Percentiles rank a stretch among this genome's conserved stretches.
phyloP scores from a whole-genome alignment of 2,329 filamentous ascomycete species.

The Sphaerulina populicola region DNA sequence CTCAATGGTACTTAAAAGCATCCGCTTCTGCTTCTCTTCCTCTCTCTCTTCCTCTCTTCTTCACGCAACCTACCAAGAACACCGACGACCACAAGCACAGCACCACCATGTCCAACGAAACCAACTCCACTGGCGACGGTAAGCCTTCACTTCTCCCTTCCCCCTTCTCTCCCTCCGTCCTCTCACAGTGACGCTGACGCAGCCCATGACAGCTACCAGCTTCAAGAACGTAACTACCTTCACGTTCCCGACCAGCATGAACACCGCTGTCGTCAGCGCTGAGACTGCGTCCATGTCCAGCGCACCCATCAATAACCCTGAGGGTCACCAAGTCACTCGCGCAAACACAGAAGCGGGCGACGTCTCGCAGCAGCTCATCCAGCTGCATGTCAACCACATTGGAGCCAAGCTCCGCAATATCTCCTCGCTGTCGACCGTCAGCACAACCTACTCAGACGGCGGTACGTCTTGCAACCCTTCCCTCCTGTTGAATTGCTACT shows the following conservation, averaged over 20 bases:
- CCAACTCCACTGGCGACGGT: constrained; percentile 1
- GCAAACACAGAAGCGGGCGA: constrained; percentile 14
- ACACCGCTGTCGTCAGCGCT: constrained; percentile 4
- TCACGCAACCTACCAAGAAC: too few species aligned
- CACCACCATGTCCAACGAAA: too few species aligned
- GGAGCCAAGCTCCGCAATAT: background rate
- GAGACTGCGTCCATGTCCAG: background rate
- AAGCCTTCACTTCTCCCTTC: background rate
- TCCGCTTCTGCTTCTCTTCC: too few species aligned
- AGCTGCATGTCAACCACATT: constrained; percentile 3
- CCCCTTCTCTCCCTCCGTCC: background rate
- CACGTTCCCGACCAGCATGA: constrained; percentile 7
- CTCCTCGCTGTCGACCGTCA: background rate
- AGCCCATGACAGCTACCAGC: background rate
- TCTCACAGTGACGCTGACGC: background rate
- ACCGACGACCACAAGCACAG: too few species aligned
- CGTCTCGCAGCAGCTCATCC: background rate
- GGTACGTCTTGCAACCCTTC: background rate
- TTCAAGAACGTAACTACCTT: background rate
- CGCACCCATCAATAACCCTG: constrained; percentile 6
- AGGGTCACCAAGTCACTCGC: constrained; percentile 12
- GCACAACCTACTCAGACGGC: background rate
- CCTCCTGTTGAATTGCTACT: background rate
- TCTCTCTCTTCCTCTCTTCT: too few species aligned
- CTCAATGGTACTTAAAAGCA: too few species aligned